These are phyloP conservation scores for Phytopythium mirpurense DNA, from an alignment of 352 stramenopile species.

Conservation along the genomic window DNA sequence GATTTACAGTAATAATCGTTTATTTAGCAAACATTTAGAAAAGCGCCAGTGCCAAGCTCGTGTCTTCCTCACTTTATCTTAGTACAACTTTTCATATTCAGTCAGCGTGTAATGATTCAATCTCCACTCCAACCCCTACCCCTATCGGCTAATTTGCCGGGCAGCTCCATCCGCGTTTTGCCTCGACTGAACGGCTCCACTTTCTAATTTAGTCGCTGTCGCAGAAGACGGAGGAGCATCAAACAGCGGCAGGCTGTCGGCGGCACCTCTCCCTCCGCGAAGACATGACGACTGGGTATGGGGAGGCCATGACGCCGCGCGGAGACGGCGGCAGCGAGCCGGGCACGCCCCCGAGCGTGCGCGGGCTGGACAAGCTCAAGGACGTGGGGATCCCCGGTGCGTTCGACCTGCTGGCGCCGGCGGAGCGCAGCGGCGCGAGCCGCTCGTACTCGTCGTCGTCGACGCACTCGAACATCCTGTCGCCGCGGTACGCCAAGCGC, in stretches of 20 bases:
- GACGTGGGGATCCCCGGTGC: constrained; percentile 12
- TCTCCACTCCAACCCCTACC: too few species aligned
- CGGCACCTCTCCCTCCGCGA: too few species aligned
- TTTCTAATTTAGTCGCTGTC: constrained; percentile 5
- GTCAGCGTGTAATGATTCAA: too few species aligned
- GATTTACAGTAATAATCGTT: too few species aligned
- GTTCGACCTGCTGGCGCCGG: constrained; percentile 3
- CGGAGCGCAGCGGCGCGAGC: constrained; percentile 1
- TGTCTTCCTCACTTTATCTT: too few species aligned
- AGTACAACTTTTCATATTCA: too few species aligned
- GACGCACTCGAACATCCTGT: constrained; percentile 21
- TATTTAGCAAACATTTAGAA: too few species aligned
- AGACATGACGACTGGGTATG: constrained; percentile 2
- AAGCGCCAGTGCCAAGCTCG: too few species aligned
- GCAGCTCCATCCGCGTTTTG: too few species aligned
- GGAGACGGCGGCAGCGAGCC: constrained; percentile 13
- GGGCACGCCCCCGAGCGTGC: constrained; percentile 22
- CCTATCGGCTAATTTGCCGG: too few species aligned
- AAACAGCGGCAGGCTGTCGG: too few species aligned
- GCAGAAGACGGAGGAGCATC: not conserved
- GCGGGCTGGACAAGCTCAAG: constrained; percentile 7
- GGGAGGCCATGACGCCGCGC: constrained; percentile 13
- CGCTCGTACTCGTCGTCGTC: constrained; percentile 20
- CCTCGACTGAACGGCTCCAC: constrained; percentile 5
- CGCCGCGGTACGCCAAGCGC: constrained; percentile 7